phyloP scores from a whole-genome alignment of 768 basidiomycete species.

The Trametes coccinea region DNA sequence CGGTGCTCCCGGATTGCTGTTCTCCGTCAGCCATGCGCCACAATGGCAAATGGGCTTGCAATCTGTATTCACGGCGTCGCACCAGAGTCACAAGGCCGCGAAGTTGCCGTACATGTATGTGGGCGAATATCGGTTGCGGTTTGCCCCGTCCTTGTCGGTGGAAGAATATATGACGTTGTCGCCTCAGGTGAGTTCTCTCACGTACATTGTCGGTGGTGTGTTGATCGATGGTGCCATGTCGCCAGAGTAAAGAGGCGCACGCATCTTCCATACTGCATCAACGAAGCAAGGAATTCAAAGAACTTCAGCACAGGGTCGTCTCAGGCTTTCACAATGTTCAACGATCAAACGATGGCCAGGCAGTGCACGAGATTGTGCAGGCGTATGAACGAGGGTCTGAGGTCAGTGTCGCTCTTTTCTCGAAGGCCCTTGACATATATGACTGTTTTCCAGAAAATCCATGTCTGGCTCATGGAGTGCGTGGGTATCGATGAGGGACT shows the following conservation, averaged over 20 bases:
- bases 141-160: too few relatives aligned
- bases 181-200: too few relatives aligned
- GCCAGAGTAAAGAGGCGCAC: too few relatives aligned
- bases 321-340: neutral
- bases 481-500: neutral
- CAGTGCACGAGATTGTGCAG: neutral
- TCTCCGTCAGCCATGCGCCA: neutral
- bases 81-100: too few relatives aligned
- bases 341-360: too few relatives aligned
- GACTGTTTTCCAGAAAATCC: neutral
- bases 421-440: neutral
- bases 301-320: neutral
- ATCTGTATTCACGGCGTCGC: neutral
- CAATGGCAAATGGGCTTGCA: neutral
- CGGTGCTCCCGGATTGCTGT: neutral
- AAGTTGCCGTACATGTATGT: too few relatives aligned
- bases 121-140: too few relatives aligned
- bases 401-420: neutral
- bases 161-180: too few relatives aligned
- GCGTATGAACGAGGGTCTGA: neutral
- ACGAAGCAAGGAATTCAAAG: neutral
- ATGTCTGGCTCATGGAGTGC: neutral
- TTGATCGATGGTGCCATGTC: too few relatives aligned
- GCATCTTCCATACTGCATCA: neutral
- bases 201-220: too few relatives aligned